Evolutionary conservation across 176 grass and related monocot genomes (phyloP), one percentile per base, ranked within the genome.

Genomic region (Miscanthus lutarioriparius): DNA sequence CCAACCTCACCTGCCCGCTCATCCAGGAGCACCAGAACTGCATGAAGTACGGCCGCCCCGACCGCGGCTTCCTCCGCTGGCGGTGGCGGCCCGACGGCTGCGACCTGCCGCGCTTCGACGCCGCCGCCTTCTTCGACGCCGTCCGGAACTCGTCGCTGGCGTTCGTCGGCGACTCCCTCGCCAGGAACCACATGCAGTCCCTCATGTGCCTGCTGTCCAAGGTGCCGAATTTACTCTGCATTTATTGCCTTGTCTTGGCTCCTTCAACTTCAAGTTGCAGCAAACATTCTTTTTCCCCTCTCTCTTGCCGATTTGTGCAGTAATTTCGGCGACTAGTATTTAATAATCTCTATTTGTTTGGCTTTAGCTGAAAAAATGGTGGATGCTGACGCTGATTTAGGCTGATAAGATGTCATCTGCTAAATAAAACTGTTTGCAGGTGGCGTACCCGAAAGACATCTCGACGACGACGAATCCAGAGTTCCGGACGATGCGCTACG

Each of bases 21-120:
- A 95, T 95, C 80, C 90, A 95, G 80, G 93, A 92, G 86, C 88
- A 92, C 88, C 93, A 95, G 86, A 95, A 95, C 83, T 95, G 93
- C 88, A 84, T 95, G 58, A 92, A 90, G 86, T 92, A 92, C 54
- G 93, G 91, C 15, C 72, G 88, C 17, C 93, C 91, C 0, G 91
- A 95, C 88, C 77, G 67, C 30, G 88, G 86, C 0, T 95, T 90
- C 81, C 78, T 95, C 1, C 14, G 25, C 10, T 93, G 93, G 91
- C 79, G 83, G 16, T 96, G 93, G 93, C 80, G 78, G 3, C 91
- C 91, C 19, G 48, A 38, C 11, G 56, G 67, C 0, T 96, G 93
- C 83, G 82, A 92, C 22, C 75, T 96, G 0, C 91, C 93, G 5
- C 80, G 58, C 6, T 96, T 96, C 81, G 91, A 96, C 81, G 75